These are phyloP conservation scores for Neurospora sp. DNA, from an alignment of 495 filamentous ascomycete genomes.

Conservation along the genomic window DNA sequence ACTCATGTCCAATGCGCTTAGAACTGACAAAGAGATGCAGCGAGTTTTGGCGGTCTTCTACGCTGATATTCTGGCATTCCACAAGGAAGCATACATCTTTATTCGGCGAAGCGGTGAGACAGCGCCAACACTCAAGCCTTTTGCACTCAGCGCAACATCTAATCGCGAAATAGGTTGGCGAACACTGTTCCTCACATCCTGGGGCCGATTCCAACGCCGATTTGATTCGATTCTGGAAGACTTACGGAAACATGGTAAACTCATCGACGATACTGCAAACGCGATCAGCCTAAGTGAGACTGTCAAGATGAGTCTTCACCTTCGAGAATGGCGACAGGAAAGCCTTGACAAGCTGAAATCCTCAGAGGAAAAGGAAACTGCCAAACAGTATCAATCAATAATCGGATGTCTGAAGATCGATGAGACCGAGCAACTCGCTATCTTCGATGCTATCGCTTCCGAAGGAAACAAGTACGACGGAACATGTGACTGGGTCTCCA, in stretches of 20 bases:
- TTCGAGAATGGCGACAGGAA: constrained; percentile 14
- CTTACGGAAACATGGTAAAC: constrained; percentile 23
- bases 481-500: constrained; percentile 21
- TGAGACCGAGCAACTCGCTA: constrained; percentile 16
- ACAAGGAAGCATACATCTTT: constrained; percentile 37
- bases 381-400: constrained; percentile 13
- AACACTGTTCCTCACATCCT: constrained; percentile 31
- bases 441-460: constrained; percentile 12
- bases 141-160: not conserved
- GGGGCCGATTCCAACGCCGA: constrained; percentile 29
- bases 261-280: constrained; percentile 29
- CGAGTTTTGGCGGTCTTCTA: constrained; percentile 31
- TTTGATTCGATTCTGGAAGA: constrained; percentile 28
- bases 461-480: constrained; percentile 13
- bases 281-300: constrained; percentile 15
- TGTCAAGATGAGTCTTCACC: constrained; percentile 7
- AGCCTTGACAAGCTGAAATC: constrained; percentile 7
- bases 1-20: constrained; percentile 17
- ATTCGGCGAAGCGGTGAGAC: constrained; percentile 28
- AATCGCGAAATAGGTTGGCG: constrained; percentile 28
- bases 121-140: not conserved
- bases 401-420: constrained; percentile 20
- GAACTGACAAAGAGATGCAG: constrained; percentile 25
- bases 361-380: constrained; percentile 11
- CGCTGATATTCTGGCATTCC: constrained; percentile 34